Evolutionary conservation across 2,329 filamentous ascomycete species (phyloP).

Genomic region (Cyphellophora attinorum): DNA sequence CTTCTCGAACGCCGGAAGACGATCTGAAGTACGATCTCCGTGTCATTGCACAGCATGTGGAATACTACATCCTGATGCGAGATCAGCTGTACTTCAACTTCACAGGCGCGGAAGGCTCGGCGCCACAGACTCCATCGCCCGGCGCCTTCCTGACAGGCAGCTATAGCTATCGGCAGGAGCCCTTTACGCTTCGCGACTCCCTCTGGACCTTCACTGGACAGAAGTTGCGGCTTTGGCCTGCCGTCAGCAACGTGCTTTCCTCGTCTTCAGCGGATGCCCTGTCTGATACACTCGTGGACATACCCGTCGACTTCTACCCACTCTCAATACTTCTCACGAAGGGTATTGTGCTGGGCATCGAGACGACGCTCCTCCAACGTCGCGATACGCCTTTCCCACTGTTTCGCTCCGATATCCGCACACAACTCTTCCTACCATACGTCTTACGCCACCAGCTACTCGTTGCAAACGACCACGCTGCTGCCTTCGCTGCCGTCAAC

Average conservation of each 20-base stretch:
- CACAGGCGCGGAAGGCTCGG: conserved; percentile 35
- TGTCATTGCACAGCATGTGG: conserved; percentile 88
- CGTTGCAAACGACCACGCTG: conserved; percentile 59
- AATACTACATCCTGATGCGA: conserved; percentile 87
- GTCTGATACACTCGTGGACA: conserved; percentile 48
- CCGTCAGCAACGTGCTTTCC: conserved; percentile 73
- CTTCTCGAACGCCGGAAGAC: conserved; percentile 69
- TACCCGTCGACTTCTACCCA: conserved; percentile 91
- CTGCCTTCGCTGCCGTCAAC: conserved; percentile 71
- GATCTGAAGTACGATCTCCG: conserved; percentile 98
- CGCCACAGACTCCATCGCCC: conserved; percentile 40
- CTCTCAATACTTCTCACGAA: conserved; percentile 80
- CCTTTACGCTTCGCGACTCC: conserved; percentile 64
- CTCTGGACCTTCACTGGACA: conserved; percentile 90
- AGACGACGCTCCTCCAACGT: conserved; percentile 86
- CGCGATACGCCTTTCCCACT: conserved; percentile 86
- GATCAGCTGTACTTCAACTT: conserved; percentile 57
- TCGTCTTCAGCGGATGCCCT: conserved; percentile 50
- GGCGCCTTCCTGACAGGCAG: conserved; percentile 24
- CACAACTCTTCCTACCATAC: conserved; percentile 85
- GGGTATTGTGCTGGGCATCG: conserved; percentile 80
- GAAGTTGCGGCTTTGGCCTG: conserved; percentile 78
- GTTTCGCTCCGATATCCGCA: conserved; percentile 79
- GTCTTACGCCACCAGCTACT: conserved; percentile 71
- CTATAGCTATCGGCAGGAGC: conserved; percentile 28